Evolutionary conservation across 805 yeast species (phyloP).

Genomic region (Saccharomycopsis guyanensis): DNA sequence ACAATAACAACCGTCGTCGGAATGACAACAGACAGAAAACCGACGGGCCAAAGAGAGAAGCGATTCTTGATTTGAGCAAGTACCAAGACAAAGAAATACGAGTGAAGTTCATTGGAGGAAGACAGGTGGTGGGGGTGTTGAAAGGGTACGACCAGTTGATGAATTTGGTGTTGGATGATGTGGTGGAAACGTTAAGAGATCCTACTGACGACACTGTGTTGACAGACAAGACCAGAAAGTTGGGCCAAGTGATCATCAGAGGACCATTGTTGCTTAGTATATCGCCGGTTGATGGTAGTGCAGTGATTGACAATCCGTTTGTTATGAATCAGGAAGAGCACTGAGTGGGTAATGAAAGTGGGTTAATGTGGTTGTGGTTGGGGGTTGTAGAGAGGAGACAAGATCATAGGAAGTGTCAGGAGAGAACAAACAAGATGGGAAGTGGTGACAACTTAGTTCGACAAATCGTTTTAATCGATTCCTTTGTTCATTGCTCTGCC

Average conservation of each 20-base stretch:
- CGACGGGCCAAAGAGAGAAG: slow-evolving; percentile 85
- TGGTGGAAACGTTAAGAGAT: slow-evolving; percentile 59
- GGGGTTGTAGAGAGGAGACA: not conserved
- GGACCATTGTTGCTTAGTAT: slow-evolving; percentile 72
- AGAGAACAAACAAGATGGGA: no score
- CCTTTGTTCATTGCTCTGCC: no score
- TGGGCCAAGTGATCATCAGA: slow-evolving; percentile 79
- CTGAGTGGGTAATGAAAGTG: no score
- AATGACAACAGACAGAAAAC: slow-evolving; percentile 30
- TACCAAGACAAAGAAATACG: slow-evolving; percentile 66
- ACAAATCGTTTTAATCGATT: no score
- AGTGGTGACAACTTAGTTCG: no score
- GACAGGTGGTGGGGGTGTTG: slow-evolving; percentile 71
- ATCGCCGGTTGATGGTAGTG: slow-evolving; percentile 67
- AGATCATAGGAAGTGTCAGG: not conserved
- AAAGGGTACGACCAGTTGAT: slow-evolving; percentile 80
- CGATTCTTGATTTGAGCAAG: slow-evolving; percentile 72
- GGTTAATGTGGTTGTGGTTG: no score
- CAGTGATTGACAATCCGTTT: slow-evolving; percentile 66
- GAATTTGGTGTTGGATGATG: slow-evolving; percentile 71
- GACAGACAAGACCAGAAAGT: slow-evolving; percentile 51
- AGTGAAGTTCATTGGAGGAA: slow-evolving; percentile 80
- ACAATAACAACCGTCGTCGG: slow-evolving; percentile 17
- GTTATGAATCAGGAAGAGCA: not conserved
- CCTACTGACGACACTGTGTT: slow-evolving; percentile 52